Evolutionary conservation across 306 rosid genomes (phyloP), one percentile per base, ranked within the genome.

Genomic region (Astragalus glycyphyllos): DNA sequence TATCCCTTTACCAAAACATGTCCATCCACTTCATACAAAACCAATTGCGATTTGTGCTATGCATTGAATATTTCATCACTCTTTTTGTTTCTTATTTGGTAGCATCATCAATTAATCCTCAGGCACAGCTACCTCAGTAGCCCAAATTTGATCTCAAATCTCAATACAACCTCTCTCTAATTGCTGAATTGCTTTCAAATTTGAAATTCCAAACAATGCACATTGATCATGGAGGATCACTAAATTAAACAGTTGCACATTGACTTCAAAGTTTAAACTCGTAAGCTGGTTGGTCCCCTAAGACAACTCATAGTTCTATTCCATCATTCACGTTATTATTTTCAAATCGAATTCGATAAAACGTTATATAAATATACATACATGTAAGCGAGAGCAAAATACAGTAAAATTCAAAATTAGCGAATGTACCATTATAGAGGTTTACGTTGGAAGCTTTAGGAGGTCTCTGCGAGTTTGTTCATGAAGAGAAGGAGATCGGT

Each of bases 341-440:
- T 74, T 40, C 46, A 37, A 60, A 32, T 62, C 13, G 1, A 49
- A 35, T 26, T 15, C 56, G 26, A 49, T 42, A 11, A 51, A 46
- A 26, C 8, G 9, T 26, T 26, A 26, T 26, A 26, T 3, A 20
- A 20, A 26, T 26, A 26, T 12, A 47, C 12, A 9, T 15, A 15
- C 15, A 8, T 54, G 58, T 11, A 60, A 42, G 54, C 31, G 34
- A 42, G 57, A 50, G 16, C 16, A 72, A 48, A 77, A 48, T 38
- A 40, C 53, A 46, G 16, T 35, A 56, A 70, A 75, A 50, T 4
- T 7, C 5, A 50, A 61, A 20, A 17, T 26, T 67, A 10, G 58
- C 15, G 14, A 66, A 92, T 67, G 11, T 70, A 89, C 98, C 98
- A 92, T 92, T 72, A 20, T 32, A 10, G 77, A 68, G 79, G 48